Evolutionary conservation across 2,329 filamentous ascomycete genomes (phyloP), one percentile per base, ranked within the genome.

Genomic region (Alternaria incomplexa): DNA sequence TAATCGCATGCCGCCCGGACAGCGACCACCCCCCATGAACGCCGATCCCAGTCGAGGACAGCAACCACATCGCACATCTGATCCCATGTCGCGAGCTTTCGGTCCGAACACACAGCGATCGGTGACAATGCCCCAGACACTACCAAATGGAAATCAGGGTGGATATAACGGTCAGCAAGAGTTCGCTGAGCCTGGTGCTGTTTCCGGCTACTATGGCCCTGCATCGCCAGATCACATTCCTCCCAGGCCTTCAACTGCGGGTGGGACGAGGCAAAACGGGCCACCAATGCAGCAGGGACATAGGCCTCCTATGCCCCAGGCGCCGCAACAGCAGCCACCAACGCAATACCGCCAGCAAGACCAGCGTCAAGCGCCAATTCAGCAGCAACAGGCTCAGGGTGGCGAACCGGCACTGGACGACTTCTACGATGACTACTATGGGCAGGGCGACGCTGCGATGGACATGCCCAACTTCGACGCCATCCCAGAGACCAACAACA

Each of bases 401-500:
- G 70, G 75, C 26, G 72, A 72, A 32, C 73, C 81, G 25, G 83
- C 83, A 47, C 67, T 87, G 45, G 84, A 85, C 40, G 83, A 83
- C 58, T 81, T 88, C 56, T 86, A 86, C 61, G 85, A 85, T 61
- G 72, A 81, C 71, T 80, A 84, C 70, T 79, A 84, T 69, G 76
- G 77, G n/a, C 72, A 76, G n/a, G 69, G 57, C 28, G 70, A 57
- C 47, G 80, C 82, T 54, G 85, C 87, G 52, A 82, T 83, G 17
- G 87, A 89, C 51, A 89, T 90, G 87, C 88, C 88, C 3, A 86
- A 90, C 67, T 90, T 90, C 68, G 87, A 89, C 71, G 85, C 84
- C 3, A 84, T 86, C 64, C 80, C 83, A n/a, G 75, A 82, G 23
- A 61, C 71, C 6, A 69, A 61, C 43, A 70, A 55, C 30, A 69